phyloP scores from a whole-genome alignment of 345 rosid genomes.

The Kandelia obovata region DNA sequence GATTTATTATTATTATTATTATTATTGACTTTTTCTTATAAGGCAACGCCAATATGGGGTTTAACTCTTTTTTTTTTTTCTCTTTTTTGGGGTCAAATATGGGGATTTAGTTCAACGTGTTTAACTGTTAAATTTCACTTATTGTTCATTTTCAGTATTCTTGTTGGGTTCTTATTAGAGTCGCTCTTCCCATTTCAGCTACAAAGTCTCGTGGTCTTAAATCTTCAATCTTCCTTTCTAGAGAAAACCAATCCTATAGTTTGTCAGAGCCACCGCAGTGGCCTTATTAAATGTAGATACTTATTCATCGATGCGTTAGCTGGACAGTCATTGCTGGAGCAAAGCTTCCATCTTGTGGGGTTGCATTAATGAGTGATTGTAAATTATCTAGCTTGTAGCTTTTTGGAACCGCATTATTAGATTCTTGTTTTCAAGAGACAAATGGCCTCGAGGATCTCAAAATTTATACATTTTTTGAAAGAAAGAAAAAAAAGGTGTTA shows the following conservation, averaged over 20 bases:
- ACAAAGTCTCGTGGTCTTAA: too few species aligned
- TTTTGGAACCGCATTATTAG: constrained; percentile 32
- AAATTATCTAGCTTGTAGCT: constrained; percentile 18
- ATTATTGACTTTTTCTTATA: too few species aligned
- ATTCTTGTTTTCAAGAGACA: constrained; percentile 41
- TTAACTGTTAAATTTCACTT: too few species aligned
- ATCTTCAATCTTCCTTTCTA: not conserved
- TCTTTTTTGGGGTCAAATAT: too few species aligned
- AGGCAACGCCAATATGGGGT: too few species aligned
- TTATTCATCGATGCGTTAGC: constrained; percentile 17
- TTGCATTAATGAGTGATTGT: constrained; percentile 28
- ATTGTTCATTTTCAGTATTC: too few species aligned
- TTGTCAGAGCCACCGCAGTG: constrained; percentile 16
- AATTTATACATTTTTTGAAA: constrained; percentile 36
- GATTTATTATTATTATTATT: too few species aligned
- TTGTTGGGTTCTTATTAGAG: too few species aligned
- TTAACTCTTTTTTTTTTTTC: too few species aligned
- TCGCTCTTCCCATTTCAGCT: too few species aligned
- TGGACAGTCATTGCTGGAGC: constrained; percentile 21
- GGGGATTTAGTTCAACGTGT: too few species aligned
- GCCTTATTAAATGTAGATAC: constrained; percentile 16
- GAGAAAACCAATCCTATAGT: not conserved
- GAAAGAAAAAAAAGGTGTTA: constrained; percentile 42
- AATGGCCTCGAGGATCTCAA: constrained; percentile 35
- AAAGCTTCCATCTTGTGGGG: constrained; percentile 22